A percentile compares a stretch with the other conserved stretches of the same genome.
Evolutionary conservation across 169 alveolate species (phyloP).

Genomic region (Babesia divergens): DNA sequence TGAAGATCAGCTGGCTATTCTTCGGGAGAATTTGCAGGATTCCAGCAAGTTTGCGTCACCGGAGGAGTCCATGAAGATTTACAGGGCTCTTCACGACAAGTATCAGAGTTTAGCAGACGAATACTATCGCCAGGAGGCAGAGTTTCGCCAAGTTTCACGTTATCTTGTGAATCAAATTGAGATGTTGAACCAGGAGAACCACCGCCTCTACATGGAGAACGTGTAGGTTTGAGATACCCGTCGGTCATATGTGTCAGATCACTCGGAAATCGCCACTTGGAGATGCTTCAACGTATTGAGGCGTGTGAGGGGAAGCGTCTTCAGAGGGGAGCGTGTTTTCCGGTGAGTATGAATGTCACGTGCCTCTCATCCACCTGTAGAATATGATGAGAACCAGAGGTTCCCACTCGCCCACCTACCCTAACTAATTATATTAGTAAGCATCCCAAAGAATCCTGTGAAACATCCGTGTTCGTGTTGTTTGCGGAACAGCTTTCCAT

Average conservation of each 20-base stretch:
- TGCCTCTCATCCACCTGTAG: too few species aligned
- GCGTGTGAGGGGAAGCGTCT: not conserved
- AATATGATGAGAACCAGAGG: not conserved
- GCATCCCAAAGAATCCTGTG: too few species aligned
- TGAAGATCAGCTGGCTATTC: not conserved
- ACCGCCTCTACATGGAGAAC: slow-evolving; percentile 26
- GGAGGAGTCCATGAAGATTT: slow-evolving; percentile 25
- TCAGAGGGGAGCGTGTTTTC: slow-evolving; percentile 1
- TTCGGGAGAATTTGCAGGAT: slow-evolving; percentile 1
- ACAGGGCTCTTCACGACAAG: slow-evolving; percentile 43
- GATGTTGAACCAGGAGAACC: slow-evolving; percentile 23
- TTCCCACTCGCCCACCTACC: not conserved
- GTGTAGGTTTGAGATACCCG: not conserved
- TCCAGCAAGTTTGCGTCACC: not conserved
- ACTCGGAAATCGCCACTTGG: slow-evolving; percentile 15
- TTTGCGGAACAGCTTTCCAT: too few species aligned
- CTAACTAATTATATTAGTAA: not conserved
- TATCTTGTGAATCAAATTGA: slow-evolving; percentile 25
- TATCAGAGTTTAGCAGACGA: slow-evolving; percentile 46
- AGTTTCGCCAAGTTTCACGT: not conserved
- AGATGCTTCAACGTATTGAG: not conserved
- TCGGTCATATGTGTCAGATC: not conserved
- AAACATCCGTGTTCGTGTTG: too few species aligned
- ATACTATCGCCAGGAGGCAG: slow-evolving; percentile 35
- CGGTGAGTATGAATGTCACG: slow-evolving; percentile 30